These are phyloP conservation scores for Salvia splendens DNA, from an alignment of 257 asterid genomes.

Conservation along the genomic window DNA sequence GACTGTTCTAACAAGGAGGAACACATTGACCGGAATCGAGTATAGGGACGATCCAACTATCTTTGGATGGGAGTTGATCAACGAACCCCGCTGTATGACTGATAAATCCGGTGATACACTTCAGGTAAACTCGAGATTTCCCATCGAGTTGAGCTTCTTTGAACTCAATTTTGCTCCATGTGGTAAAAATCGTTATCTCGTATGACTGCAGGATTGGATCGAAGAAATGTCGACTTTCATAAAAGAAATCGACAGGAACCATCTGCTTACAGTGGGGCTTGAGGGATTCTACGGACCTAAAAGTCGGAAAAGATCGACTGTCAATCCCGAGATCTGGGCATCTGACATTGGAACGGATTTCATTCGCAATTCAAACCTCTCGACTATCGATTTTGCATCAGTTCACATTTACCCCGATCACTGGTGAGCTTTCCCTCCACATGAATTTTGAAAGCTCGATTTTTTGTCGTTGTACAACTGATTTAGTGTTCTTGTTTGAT, in stretches of 20 bases:
- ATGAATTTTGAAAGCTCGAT: not conserved
- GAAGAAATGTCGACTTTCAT: constrained; percentile 90
- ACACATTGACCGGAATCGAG: constrained; percentile 77
- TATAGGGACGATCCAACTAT: constrained; percentile 91
- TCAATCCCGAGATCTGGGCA: constrained; percentile 94
- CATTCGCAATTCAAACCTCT: constrained; percentile 76
- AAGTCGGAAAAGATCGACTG: constrained; percentile 69
- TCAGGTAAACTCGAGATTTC: constrained; percentile 55
- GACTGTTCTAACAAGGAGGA: constrained; percentile 90
- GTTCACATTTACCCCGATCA: constrained; percentile 97
- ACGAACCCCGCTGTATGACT: constrained; percentile 89
- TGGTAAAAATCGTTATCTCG: constrained; percentile 10
- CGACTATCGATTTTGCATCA: constrained; percentile 91
- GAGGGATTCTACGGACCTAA: constrained; percentile 98
- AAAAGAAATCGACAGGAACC: constrained; percentile 83
- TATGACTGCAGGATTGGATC: constrained; percentile 86
- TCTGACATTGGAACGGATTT: constrained; percentile 93
- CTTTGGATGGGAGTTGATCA: constrained; percentile 95
- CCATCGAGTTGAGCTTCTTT: not conserved
- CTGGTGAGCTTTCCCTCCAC: constrained; percentile 56
- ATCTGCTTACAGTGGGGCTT: constrained; percentile 87
- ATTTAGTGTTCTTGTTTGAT: not conserved
- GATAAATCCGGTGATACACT: constrained; percentile 97
- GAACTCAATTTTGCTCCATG: not conserved
- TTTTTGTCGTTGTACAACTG: not conserved